phyloP scores from a whole-genome alignment of 2,329 filamentous ascomycete genomes.

The Neonectria sp. region DNA sequence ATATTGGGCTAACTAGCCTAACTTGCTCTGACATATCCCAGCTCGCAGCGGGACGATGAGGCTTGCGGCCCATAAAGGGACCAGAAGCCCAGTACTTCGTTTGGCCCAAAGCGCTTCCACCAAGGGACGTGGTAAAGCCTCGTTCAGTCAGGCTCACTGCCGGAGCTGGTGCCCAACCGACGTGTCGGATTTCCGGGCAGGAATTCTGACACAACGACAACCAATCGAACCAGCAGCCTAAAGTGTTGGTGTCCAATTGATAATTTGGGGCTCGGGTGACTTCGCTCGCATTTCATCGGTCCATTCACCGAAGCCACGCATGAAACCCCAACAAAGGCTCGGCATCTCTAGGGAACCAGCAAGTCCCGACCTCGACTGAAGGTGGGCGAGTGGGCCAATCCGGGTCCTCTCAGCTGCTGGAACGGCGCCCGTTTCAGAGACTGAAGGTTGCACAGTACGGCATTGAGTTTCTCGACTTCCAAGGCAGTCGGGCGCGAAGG shows the following conservation, averaged over 20 bases:
- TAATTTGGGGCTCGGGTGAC: conserved; percentile 26
- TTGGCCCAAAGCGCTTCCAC: conserved; percentile 6
- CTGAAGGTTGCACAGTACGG: conserved; percentile 11
- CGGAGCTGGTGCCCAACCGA: conserved; percentile 28
- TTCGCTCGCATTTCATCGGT: conserved; percentile 8
- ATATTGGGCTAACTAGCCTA: conserved; percentile 19
- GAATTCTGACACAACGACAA: conserved; percentile 12
- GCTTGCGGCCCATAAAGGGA: conserved; percentile 20
- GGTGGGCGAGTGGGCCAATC: conserved; percentile 11
- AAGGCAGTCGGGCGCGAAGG: conserved; percentile 26
- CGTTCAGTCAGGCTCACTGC: conserved; percentile 14
- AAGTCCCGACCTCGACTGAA: conserved; percentile 15
- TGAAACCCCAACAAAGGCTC: conserved; percentile 10
- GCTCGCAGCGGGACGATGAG: conserved; percentile 9
- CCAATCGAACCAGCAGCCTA: conserved; percentile 19
- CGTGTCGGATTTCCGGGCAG: conserved; percentile 18
- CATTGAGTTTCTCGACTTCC: background rate
- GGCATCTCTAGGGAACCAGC: conserved; percentile 13
- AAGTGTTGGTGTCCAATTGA: conserved; percentile 25
- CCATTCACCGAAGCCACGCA: conserved; percentile 29
- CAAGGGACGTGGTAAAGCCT: background rate
- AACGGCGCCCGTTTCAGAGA: conserved; percentile 17
- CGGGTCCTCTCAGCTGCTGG: background rate
- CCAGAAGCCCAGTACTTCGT: conserved; percentile 8
- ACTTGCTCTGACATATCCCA: background rate